Conservation (phyloP, 208 protist genomes). For the Naegleria gruberi region DNA sequence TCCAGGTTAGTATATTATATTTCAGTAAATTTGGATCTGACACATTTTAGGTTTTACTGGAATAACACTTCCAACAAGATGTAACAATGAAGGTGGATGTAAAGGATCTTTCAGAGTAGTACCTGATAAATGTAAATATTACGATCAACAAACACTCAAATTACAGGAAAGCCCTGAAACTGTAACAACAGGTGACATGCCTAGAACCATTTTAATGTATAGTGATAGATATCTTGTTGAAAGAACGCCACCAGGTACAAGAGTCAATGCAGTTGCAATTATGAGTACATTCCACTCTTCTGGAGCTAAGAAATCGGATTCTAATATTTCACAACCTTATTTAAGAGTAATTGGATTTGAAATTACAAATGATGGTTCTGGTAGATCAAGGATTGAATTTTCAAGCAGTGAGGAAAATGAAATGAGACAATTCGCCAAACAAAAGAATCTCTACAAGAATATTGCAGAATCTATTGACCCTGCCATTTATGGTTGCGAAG, state of each 20-base stretch:
- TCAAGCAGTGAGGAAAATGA: constrained; percentile 25
- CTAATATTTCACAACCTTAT: constrained; percentile 40
- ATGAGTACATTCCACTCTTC: background rate
- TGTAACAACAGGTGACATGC: constrained; percentile 81
- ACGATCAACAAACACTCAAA: constrained; percentile 81
- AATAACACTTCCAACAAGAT: background rate
- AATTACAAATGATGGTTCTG: constrained; percentile 18
- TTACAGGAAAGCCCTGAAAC: constrained; percentile 87
- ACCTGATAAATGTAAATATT: constrained; percentile 48
- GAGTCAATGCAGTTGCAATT: background rate
- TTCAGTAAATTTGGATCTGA: background rate
- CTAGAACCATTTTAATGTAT: constrained; percentile 66
- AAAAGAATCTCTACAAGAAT: constrained; percentile 16
- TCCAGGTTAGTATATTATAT: background rate
- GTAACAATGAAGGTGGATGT: background rate
- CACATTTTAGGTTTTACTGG: background rate
- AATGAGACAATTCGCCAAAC: constrained; percentile 1
- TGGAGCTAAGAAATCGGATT: background rate
- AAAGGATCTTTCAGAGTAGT: background rate
- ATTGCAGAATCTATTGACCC: constrained; percentile 59
- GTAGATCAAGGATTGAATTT: constrained; percentile 31
- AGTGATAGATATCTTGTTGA: constrained; percentile 77
- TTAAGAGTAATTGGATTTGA: constrained; percentile 48
- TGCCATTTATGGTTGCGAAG: constrained; percentile 65
- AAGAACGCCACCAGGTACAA: constrained; percentile 53